These are phyloP conservation scores for Yamadazyma oceani DNA, from an alignment of 1,139 yeast species.

Conservation along the genomic window DNA sequence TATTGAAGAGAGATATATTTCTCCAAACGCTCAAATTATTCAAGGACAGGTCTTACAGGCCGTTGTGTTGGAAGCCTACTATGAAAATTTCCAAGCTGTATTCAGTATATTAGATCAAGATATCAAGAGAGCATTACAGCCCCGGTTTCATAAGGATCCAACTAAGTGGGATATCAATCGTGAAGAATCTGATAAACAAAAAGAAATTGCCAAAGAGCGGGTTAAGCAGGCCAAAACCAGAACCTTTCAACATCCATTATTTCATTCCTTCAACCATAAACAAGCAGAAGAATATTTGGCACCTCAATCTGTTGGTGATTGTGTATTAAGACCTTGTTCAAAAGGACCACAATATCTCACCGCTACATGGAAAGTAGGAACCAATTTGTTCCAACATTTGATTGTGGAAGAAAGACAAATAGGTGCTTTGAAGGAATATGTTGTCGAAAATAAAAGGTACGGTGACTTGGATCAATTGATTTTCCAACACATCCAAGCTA, in stretches of 20 bases:
- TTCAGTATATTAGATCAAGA: slow-evolving; percentile 71
- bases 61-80: slow-evolving; percentile 67
- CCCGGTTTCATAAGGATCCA: slow-evolving; percentile 54
- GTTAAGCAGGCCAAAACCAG: slow-evolving; percentile 58
- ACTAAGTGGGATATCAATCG: slow-evolving; percentile 82
- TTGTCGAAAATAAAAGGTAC: slow-evolving; percentile 69
- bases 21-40: slow-evolving; percentile 47
- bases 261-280: slow-evolving; percentile 74
- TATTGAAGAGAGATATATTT: slow-evolving; percentile 66
- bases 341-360: slow-evolving; percentile 86
- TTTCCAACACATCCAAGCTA: slow-evolving; percentile 82
- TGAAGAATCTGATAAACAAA: slow-evolving; percentile 64
- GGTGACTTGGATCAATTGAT: slow-evolving; percentile 92
- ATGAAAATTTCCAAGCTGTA: slow-evolving; percentile 70
- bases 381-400: slow-evolving; percentile 86
- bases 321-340: slow-evolving; percentile 93
- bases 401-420: slow-evolving; percentile 70
- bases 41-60: slow-evolving; percentile 88
- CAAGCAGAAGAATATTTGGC: slow-evolving; percentile 96
- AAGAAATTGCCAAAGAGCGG: slow-evolving; percentile 58
- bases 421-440: slow-evolving; percentile 60
- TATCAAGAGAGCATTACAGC: slow-evolving; percentile 56
- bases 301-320: slow-evolving; percentile 84
- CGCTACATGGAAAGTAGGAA: slow-evolving; percentile 95
- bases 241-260: slow-evolving; percentile 88